A percentile compares a stretch with the other conserved stretches of the same genome.
phyloP scores from a whole-genome alignment of 371 early-diverging fungal species.

The Catenaria anguillulae region DNA sequence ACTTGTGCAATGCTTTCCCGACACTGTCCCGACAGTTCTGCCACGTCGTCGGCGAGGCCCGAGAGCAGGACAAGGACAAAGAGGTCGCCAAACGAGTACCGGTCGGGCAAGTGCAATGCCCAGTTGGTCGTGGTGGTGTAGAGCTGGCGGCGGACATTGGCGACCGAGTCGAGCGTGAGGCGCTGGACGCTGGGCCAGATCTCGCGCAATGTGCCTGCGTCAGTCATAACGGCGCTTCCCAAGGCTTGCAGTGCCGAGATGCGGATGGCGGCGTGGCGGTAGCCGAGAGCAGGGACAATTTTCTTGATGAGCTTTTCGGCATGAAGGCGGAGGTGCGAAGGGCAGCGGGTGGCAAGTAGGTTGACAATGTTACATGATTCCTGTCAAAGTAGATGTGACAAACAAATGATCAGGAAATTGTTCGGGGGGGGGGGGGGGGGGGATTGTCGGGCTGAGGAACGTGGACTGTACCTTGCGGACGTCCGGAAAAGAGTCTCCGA shows the following conservation, averaged over 20 bases:
- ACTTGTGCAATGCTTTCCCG: slow-evolving; percentile 16
- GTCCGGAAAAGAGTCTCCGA: slow-evolving; percentile 29
- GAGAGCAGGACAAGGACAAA: slow-evolving; percentile 23
- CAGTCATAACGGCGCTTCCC: slow-evolving; percentile 15
- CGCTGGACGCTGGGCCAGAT: slow-evolving; percentile 15
- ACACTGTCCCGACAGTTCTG: slow-evolving; percentile 13
- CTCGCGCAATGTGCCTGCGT: slow-evolving; percentile 23
- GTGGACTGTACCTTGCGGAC: slow-evolving; percentile 33
- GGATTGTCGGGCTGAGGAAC: no score
- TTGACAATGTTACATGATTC: neutral
- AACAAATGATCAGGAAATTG: no score
- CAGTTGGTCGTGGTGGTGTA: slow-evolving; percentile 19
- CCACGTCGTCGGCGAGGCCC: slow-evolving; percentile 27
- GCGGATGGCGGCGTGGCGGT: slow-evolving; percentile 31
- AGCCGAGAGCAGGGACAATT: slow-evolving; percentile 19
- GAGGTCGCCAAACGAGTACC: slow-evolving; percentile 28
- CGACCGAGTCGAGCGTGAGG: slow-evolving; percentile 23
- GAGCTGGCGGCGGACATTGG: slow-evolving; percentile 24
- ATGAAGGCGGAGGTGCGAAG: slow-evolving; percentile 12
- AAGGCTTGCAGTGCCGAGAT: slow-evolving; percentile 15
- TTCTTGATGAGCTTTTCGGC: slow-evolving; percentile 19
- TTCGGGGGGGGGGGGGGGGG: no score
- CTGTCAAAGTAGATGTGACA: no score
- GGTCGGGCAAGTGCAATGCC: slow-evolving; percentile 19
- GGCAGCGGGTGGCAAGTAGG: slow-evolving; percentile 1